Conservation (phyloP, 305 asterid genomes). For the Nicotiana rustica region DNA sequence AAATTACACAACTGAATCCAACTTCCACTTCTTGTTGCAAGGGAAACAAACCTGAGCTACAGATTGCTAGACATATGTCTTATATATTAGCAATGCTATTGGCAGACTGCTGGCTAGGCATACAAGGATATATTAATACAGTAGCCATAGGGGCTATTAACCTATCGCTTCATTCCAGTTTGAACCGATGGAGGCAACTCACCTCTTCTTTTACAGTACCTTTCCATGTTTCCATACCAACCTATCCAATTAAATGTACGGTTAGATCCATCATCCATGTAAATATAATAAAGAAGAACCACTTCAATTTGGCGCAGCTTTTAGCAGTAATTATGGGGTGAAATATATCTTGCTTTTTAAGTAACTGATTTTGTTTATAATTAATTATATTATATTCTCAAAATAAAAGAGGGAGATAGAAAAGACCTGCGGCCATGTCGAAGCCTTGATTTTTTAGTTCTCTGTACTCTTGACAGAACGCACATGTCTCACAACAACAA, state of each 20-base stretch:
- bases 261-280: not conserved
- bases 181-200: slow-evolving; percentile 48
- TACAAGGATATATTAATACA: too few species aligned
- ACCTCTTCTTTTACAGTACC: slow-evolving; percentile 42
- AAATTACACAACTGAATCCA: not conserved
- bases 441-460: slow-evolving; percentile 59
- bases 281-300: too few species aligned
- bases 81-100: not conserved
- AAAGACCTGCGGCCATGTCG: slow-evolving; percentile 59
- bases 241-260: slow-evolving; percentile 38
- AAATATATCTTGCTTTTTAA: too few species aligned
- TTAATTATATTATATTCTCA: too few species aligned
- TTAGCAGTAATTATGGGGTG: not conserved
- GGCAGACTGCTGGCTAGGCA: not conserved
- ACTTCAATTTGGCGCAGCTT: not conserved
- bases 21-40: not conserved
- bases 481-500: slow-evolving; percentile 64
- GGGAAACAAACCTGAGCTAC: not conserved
- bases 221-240: slow-evolving; percentile 60
- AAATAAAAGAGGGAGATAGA: not conserved
- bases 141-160: too few species aligned
- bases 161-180: slow-evolving; percentile 45
- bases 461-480: slow-evolving; percentile 69
- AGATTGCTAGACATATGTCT: not conserved
- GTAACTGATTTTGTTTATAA: too few species aligned